These are phyloP conservation scores for Suillus variegatus DNA, from an alignment of 768 basidiomycete species.

Conservation along the genomic window DNA sequence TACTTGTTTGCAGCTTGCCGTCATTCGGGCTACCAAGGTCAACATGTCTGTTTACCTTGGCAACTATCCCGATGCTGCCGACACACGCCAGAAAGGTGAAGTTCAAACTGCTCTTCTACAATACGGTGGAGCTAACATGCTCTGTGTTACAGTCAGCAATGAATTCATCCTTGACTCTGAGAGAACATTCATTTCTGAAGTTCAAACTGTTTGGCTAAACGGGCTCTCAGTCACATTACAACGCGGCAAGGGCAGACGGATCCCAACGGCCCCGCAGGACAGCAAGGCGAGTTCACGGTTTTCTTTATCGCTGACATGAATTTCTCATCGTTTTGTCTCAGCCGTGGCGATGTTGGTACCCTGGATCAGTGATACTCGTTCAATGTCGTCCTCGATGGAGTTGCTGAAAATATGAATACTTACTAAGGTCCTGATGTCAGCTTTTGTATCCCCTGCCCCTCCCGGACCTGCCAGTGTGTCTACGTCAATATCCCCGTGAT, in stretches of 20 bases:
- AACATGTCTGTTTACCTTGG: conserved; percentile 80
- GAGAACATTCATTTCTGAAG: conserved; percentile 23
- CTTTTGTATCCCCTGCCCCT: too few species aligned
- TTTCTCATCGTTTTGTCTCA: conserved; percentile 5
- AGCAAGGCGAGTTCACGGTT: conserved; percentile 30
- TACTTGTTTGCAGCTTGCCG: conserved; percentile 58
- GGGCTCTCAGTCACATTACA: conserved; percentile 53
- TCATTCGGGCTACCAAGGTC: conserved; percentile 87
- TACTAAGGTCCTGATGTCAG: too few species aligned
- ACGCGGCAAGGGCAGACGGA: conserved; percentile 47
- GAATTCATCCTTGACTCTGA: conserved; percentile 87
- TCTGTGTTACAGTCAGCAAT: conserved; percentile 89
- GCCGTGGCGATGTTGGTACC: conserved; percentile 66
- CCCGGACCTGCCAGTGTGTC: too few species aligned
- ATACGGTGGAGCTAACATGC: conserved; percentile 75
- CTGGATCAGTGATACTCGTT: conserved; percentile 68
- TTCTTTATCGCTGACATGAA: background rate
- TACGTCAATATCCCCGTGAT: too few species aligned
- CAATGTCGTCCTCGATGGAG: conserved; percentile 55
- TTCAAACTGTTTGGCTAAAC: conserved; percentile 5
- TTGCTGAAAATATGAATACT: too few species aligned
- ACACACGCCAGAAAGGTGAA: conserved; percentile 65
- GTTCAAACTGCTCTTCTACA: conserved; percentile 69
- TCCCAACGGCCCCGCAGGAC: conserved; percentile 61
- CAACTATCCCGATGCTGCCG: conserved; percentile 63